These are phyloP conservation scores for Diaporthe sp. DNA, from an alignment of 2,329 filamentous ascomycete species.

Conservation along the genomic window DNA sequence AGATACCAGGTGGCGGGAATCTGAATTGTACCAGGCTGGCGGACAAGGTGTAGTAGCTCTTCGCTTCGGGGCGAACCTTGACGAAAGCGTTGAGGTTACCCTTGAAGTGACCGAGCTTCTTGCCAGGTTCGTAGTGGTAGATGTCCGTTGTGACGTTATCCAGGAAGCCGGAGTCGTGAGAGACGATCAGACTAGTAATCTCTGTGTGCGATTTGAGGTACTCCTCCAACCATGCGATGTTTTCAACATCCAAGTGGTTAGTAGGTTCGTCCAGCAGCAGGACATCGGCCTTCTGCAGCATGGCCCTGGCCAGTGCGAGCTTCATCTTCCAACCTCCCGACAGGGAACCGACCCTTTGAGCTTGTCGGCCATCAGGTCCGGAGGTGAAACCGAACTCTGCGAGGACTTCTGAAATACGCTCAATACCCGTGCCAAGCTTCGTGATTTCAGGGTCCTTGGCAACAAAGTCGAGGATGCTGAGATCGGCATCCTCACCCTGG, in stretches of 20 bases:
- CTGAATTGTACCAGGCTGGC: conserved; percentile 94
- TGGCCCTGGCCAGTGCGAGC: conserved; percentile 92
- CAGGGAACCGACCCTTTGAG: conserved; percentile 90
- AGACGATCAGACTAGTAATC: conserved; percentile 97
- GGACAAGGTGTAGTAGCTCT: conserved; percentile 97
- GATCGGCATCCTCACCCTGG: conserved; percentile 96
- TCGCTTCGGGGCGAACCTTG: conserved; percentile 89
- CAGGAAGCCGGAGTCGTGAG: conserved; percentile 97
- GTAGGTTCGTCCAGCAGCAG: conserved; percentile 98
- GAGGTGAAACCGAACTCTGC: conserved; percentile 94
- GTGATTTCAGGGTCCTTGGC: conserved; percentile 89
- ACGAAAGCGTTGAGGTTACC: conserved; percentile 89
- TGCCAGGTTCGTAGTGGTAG: conserved; percentile 96
- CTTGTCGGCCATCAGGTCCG: conserved; percentile 89
- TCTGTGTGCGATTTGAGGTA: conserved; percentile 97
- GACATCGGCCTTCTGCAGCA: conserved; percentile 97
- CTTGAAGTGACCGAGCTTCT: conserved; percentile 92
- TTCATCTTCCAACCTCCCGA: conserved; percentile 99
- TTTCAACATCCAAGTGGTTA: conserved; percentile 96
- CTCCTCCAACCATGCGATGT: conserved; percentile 95
- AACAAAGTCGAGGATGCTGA: conserved; percentile 95
- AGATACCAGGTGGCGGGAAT: conserved; percentile 94
- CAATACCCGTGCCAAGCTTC: conserved; percentile 72
- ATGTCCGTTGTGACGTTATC: conserved; percentile 99
- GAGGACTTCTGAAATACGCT: conserved; percentile 87